phyloP scores from a whole-genome alignment of 805 yeast species.

The Yarrowia phangngaensis region DNA sequence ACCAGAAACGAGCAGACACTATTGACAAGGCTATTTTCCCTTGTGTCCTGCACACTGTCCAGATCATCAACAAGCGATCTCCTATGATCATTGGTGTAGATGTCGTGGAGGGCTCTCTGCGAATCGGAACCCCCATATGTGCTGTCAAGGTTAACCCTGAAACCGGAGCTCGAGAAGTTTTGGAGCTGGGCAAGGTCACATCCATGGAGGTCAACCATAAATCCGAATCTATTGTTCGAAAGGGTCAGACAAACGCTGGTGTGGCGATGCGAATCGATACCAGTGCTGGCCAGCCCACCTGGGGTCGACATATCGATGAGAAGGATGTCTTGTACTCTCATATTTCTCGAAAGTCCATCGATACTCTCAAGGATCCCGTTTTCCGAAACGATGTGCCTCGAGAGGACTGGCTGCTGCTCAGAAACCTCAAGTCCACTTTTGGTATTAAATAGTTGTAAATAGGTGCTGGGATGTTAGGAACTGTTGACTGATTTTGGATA shows the following conservation, averaged over 20 bases:
- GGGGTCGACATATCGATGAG: slow-evolving; percentile 99
- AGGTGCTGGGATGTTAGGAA: too few relatives aligned
- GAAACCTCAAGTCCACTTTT: slow-evolving; percentile 80
- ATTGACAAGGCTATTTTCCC: slow-evolving; percentile 90
- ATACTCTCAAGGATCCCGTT: slow-evolving; percentile 96
- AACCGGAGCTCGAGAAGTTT: slow-evolving; percentile 66
- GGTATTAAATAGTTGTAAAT: slow-evolving; percentile 57
- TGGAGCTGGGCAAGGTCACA: slow-evolving; percentile 76
- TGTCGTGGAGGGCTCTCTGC: slow-evolving; percentile 82
- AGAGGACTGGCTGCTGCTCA: slow-evolving; percentile 92
- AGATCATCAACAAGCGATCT: slow-evolving; percentile 95
- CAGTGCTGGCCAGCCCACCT: slow-evolving; percentile 84
- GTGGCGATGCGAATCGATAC: slow-evolving; percentile 97
- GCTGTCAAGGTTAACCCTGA: slow-evolving; percentile 86
- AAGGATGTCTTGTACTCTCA: slow-evolving; percentile 85
- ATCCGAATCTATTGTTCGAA: slow-evolving; percentile 71
- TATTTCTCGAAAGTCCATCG: slow-evolving; percentile 84
- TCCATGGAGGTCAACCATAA: slow-evolving; percentile 97
- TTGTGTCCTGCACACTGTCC: slow-evolving; percentile 88
- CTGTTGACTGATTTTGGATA: too few relatives aligned
- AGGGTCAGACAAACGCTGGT: slow-evolving; percentile 96
- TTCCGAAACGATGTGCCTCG: slow-evolving; percentile 91
- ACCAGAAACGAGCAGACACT: slow-evolving; percentile 84
- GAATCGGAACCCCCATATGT: slow-evolving; percentile 92
- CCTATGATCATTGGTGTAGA: slow-evolving; percentile 99